Evolutionary conservation across 164 flowering plant species (phyloP).

Genomic region (Santalum album): DNA sequence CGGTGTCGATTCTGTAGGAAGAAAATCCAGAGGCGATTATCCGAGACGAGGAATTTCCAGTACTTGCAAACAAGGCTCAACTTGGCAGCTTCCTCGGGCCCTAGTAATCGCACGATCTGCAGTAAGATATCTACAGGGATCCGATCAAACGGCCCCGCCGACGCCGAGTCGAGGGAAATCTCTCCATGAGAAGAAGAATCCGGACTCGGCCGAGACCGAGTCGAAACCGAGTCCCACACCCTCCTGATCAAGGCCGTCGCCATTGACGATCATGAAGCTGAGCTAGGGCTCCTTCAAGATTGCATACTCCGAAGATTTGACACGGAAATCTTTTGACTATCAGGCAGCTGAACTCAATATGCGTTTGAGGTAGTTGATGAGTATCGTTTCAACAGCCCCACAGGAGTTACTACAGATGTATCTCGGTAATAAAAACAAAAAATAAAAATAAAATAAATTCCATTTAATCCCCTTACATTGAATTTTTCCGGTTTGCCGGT

Average conservation of each 20-base stretch:
- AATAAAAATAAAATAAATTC: too few relatives aligned
- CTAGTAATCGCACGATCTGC: constrained; percentile 44
- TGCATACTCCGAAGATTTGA: too few relatives aligned
- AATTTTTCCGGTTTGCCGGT: too few relatives aligned
- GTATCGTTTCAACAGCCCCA: too few relatives aligned
- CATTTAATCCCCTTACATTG: too few relatives aligned
- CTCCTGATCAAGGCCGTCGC: constrained; percentile 28
- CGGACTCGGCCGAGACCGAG: constrained; percentile 3
- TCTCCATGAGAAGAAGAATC: not conserved
- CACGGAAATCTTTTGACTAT: too few relatives aligned
- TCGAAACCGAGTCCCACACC: constrained; percentile 27
- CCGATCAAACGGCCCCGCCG: constrained; percentile 46
- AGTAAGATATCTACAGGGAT: constrained; percentile 52
- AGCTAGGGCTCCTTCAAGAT: too few relatives aligned
- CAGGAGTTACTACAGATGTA: too few relatives aligned
- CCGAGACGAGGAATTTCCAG: constrained; percentile 50
- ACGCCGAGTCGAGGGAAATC: constrained; percentile 8
- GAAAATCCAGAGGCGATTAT: constrained; percentile 67
- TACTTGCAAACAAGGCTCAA: constrained; percentile 39
- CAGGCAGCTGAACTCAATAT: too few relatives aligned
- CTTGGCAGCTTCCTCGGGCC: constrained; percentile 58
- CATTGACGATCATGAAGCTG: too few relatives aligned
- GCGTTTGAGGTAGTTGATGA: too few relatives aligned
- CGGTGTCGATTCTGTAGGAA: constrained; percentile 46
- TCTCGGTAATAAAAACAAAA: too few relatives aligned